Conservation (phyloP, 257 asterid species). For the Verbascum thapsus region DNA sequence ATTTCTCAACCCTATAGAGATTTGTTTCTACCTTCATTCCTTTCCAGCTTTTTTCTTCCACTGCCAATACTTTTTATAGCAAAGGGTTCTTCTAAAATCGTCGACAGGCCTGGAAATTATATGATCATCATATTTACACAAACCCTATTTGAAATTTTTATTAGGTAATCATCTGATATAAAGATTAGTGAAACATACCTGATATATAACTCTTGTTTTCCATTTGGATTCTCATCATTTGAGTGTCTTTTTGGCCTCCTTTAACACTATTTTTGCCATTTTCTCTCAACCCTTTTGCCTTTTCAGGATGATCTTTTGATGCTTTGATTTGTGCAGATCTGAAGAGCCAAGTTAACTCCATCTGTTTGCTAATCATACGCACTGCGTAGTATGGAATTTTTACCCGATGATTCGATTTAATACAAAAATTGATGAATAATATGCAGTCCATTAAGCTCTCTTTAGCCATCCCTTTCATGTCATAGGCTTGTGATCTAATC, state of each 20-base stretch:
- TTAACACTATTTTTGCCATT: constrained; percentile 18
- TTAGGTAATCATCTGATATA: background rate
- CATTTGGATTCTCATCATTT: constrained; percentile 23
- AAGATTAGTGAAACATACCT: constrained; percentile 32
- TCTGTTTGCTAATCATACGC: constrained; percentile 78
- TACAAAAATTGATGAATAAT: constrained; percentile 50
- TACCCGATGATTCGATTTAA: constrained; percentile 34
- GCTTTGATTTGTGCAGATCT: constrained; percentile 43
- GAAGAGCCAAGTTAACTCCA: constrained; percentile 76
- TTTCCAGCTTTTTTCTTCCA: constrained; percentile 35
- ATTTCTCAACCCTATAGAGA: constrained; percentile 5
- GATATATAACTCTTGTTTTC: constrained; percentile 40
- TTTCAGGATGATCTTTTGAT: constrained; percentile 10
- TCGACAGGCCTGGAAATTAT: constrained; percentile 44
- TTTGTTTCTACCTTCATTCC: constrained; percentile 25
- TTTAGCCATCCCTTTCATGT: constrained; percentile 76
- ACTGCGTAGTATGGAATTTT: constrained; percentile 58
- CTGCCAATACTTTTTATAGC: constrained; percentile 36
- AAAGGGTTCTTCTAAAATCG: constrained; percentile 55
- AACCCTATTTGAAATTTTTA: background rate
- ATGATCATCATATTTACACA: background rate
- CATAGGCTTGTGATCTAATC: constrained; percentile 84
- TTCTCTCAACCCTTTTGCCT: constrained; percentile 15
- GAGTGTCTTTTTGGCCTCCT: constrained; percentile 7
- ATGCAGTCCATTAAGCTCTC: constrained; percentile 87